Evolutionary conservation across 768 basidiomycete species (phyloP), one percentile per base, ranked within the genome.

Genomic region (Russula griseocarnosa): DNA sequence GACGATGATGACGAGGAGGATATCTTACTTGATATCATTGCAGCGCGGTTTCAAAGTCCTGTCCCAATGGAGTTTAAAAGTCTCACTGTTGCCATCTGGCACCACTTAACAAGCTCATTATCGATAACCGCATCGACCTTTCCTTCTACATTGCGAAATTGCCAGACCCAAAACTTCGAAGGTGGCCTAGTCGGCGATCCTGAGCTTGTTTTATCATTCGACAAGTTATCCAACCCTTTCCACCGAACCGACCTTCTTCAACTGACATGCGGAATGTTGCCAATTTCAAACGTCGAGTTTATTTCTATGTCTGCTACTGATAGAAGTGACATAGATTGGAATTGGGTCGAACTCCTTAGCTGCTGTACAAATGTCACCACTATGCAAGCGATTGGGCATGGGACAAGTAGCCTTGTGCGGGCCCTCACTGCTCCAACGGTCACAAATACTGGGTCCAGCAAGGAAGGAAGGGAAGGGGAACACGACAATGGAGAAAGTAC

Each of bases 281-380:
- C 57, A 2, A 58, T 60, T 3, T 22, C 52, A 13, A 46, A 55
- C 3, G 6, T 64, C 36, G 58, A 55, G 26, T 60, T 54, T 20
- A 51, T 63, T 20, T 63, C 57, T 20, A 11, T 63, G 14, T 54
- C 28, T 4, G 52, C 57, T 26, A 7, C 42, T 8, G 14, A 47
- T 16, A 22, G 11, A 9, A 8, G 22, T 18, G 30, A 54, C 30
- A 3, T 46, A 14, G n/a, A n/a, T n/a, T n/a, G n/a, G n/a, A 32
- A 60, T 36, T 64, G 58, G 63, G 53, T 8, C 20, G 36, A 32
- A 1, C 44, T 64, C 28, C 60, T 55, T 30, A 36, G 24, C n/a
- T 46, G 28, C 9, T 64, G 58, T 24, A 53, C 11, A 11, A 57
- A 60, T 26, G 8, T 63, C 8, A 53, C 34, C 34, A 30, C 26